Conservation (phyloP, 805 yeast genomes). For the Ogataea haglerorum region DNA sequence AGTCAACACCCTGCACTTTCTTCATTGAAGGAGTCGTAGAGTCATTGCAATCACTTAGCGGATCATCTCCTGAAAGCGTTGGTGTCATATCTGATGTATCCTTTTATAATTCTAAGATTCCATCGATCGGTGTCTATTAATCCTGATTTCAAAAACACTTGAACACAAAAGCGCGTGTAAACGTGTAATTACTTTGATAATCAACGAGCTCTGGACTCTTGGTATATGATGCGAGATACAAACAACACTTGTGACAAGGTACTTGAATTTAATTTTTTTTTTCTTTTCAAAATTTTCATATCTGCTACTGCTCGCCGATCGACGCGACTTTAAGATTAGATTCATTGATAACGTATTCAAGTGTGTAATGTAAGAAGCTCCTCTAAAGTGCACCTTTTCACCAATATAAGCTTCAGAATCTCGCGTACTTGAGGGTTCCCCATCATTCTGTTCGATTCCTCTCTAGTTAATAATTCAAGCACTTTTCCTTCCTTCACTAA, state of each 20-base stretch:
- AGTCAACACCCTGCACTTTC: slow-evolving; percentile 13
- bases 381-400: slow-evolving; percentile 28
- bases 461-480: slow-evolving; percentile 30
- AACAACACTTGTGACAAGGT: slow-evolving; percentile 2
- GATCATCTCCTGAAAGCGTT: slow-evolving; percentile 4
- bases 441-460: slow-evolving; percentile 24
- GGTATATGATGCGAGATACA: neutral
- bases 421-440: slow-evolving; percentile 16
- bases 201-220: neutral
- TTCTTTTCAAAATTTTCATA: slow-evolving; percentile 8
- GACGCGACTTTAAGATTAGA: slow-evolving; percentile 4
- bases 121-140: neutral
- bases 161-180: slow-evolving; percentile 10
- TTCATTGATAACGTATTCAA: slow-evolving; percentile 3
- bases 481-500: slow-evolving; percentile 33
- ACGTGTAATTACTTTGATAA: neutral
- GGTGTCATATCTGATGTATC: slow-evolving; percentile 2
- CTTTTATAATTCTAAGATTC: slow-evolving; percentile 1
- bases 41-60: neutral
- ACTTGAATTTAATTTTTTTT: slow-evolving; percentile 2
- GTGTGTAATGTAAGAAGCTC: slow-evolving; percentile 4
- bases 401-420: slow-evolving; percentile 30
- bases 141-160: neutral
- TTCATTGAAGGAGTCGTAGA: neutral
- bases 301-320: slow-evolving; percentile 6